Conservation (phyloP, 805 yeast genomes). For the Lachancea sp. region DNA sequence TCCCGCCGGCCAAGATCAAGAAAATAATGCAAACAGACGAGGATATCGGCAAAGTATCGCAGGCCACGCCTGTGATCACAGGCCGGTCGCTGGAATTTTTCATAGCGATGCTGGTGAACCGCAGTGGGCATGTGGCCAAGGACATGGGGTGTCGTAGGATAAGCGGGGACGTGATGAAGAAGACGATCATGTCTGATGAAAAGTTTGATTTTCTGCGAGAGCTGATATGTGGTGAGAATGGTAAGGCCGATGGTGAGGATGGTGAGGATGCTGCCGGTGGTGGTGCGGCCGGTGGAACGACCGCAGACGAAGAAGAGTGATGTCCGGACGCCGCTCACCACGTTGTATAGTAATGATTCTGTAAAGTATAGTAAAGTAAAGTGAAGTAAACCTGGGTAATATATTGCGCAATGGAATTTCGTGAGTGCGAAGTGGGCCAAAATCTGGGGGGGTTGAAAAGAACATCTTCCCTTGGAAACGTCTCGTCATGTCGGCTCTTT, state of each 20-base stretch:
- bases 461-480: no score
- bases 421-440: no score
- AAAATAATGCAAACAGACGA: conserved; percentile 97
- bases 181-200: conserved; percentile 79
- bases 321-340: no score
- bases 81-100: conserved; percentile 92
- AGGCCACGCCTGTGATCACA: conserved; percentile 96
- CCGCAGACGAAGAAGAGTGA: conserved; percentile 1
- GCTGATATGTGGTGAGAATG: conserved; percentile 28
- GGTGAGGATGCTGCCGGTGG: neutral
- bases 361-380: no score
- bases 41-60: conserved; percentile 97
- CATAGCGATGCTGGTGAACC: conserved; percentile 82
- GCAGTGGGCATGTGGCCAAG: conserved; percentile 71
- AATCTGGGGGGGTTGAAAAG: no score
- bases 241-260: conserved; percentile 12
- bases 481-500: no score
- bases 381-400: no score
- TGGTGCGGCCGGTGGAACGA: neutral
- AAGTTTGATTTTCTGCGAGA: conserved; percentile 91
- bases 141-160: conserved; percentile 71
- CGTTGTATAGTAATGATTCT: neutral
- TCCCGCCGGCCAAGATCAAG: conserved; percentile 90
- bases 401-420: no score
- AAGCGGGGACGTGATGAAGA: conserved; percentile 72